phyloP scores from a whole-genome alignment of 495 filamentous ascomycete species.

The Penicillium riverlandense region DNA sequence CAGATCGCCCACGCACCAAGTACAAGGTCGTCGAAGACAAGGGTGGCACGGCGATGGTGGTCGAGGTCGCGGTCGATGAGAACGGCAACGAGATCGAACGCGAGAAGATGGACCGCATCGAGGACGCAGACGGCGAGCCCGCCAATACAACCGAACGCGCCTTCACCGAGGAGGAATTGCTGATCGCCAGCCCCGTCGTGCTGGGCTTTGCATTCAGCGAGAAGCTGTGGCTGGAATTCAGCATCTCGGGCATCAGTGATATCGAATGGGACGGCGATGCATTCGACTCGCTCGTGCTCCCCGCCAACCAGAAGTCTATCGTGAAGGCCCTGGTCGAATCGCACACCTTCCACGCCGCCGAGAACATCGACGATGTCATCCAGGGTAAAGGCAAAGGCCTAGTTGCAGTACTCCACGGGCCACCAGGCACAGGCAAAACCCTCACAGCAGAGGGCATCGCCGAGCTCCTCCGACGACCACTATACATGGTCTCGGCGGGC shows the following conservation, averaged over 20 bases:
- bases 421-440: constrained; percentile 84
- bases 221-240: constrained; percentile 89
- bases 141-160: constrained; percentile 35
- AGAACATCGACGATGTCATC: constrained; percentile 80
- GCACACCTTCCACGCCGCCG: constrained; percentile 72
- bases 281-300: constrained; percentile 70
- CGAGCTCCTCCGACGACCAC: constrained; percentile 70
- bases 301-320: constrained; percentile 68
- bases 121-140: constrained; percentile 25
- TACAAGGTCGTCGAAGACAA: constrained; percentile 62
- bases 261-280: constrained; percentile 80
- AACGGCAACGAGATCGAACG: constrained; percentile 56
- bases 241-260: constrained; percentile 72
- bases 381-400: constrained; percentile 73
- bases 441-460: constrained; percentile 84
- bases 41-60: constrained; percentile 49
- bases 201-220: constrained; percentile 90
- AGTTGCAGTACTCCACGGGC: constrained; percentile 71
- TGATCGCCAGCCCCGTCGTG: constrained; percentile 84
- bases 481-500: constrained; percentile 80
- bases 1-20: constrained; percentile 49
- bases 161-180: constrained; percentile 79
- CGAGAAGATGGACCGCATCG: constrained; percentile 53
- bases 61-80: constrained; percentile 55
- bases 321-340: constrained; percentile 74